Conservation (phyloP, 495 filamentous ascomycete genomes). For the Trichoderma erinaceum region DNA sequence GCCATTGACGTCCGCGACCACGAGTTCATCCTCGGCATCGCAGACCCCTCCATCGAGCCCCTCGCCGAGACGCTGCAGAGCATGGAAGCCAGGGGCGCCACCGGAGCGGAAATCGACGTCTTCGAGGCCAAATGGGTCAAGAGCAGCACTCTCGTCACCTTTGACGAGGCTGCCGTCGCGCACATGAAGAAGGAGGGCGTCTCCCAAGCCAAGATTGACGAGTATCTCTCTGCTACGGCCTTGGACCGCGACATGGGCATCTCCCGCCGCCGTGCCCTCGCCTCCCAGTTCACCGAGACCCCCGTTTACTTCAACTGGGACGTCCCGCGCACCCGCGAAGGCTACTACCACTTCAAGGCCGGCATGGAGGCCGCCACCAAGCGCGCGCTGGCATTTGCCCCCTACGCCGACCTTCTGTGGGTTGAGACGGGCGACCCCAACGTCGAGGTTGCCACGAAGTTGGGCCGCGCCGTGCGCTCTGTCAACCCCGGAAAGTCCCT, state of each 20-base stretch:
- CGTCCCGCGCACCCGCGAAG: constrained; percentile 86
- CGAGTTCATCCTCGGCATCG: constrained; percentile 87
- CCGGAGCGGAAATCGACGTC: constrained; percentile 70
- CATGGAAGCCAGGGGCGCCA: constrained; percentile 77
- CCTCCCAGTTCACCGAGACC: constrained; percentile 49
- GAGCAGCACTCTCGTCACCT: constrained; percentile 76
- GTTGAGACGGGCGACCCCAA: constrained; percentile 88
- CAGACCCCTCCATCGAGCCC: constrained; percentile 61
- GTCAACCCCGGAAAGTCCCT: constrained; percentile 71
- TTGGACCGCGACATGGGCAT: constrained; percentile 66
- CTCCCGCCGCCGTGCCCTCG: constrained; percentile 64
- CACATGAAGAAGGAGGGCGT: constrained; percentile 63
- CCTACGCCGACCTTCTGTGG: constrained; percentile 94
- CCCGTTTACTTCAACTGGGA: constrained; percentile 85
- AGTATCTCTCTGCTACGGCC: constrained; percentile 56
- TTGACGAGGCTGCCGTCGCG: constrained; percentile 80
- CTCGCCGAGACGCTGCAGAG: constrained; percentile 83
- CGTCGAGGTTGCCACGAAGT: constrained; percentile 65
- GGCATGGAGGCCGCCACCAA: constrained; percentile 88
- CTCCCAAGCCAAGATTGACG: constrained; percentile 51
- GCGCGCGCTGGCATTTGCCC: constrained; percentile 81
- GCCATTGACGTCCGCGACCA: constrained; percentile 91
- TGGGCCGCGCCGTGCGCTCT: constrained; percentile 66
- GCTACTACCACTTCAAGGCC: constrained; percentile 90
- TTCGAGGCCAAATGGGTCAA: constrained; percentile 90